Evolutionary conservation across 768 basidiomycete genomes (phyloP), one percentile per base, ranked within the genome.

Genomic region (Mycena rosella): DNA sequence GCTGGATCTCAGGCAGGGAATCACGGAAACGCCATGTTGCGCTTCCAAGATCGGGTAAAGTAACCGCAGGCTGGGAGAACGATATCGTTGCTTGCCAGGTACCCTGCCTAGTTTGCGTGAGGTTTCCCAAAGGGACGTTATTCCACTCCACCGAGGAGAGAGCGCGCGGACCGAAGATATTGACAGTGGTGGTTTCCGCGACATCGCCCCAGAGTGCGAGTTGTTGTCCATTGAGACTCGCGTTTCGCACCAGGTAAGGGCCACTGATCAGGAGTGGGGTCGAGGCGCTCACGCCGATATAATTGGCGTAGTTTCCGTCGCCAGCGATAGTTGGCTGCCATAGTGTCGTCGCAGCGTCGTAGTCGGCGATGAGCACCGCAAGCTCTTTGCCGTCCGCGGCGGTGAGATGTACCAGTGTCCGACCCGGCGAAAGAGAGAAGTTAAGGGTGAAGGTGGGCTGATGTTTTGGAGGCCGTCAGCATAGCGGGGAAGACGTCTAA

Each of bases 121-220:
- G 69, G 30, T 34, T 61, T n/a, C 44, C 4, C 22, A 65, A 24
- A 15, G 24, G 38, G 11, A 11, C 44, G 5, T 32, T 44, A 17
- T 69, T 69, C 68, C 68, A 69, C 34, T 40, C n/a, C 1, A 69
- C 20, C 22, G 68, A 64, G 18, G 53, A 30, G 7, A 69, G 29
- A 0, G n/a, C 34, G 0, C n/a, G 1, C 0, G 68, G 68, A 14
- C 68, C 68, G 17, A 61, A 61, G 18, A 89, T 78, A 49, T 73
- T 73, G 9, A 81, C 81, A 22, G 74, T 76, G 14, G 79, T 70
- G 20, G 47, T 60, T 30, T 58, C 78, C 54, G 84, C 80, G 34
- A 89, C 72, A 70, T 90, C 90, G 0, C 90, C 89, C 38, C 78
- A 73, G 17, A 90, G 75, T 17, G 78, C 80, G n/a, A 91, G 82